Base-by-base conservation (phyloP, 352 stramenopile species). In the Globisporangium viniferum region DNA sequence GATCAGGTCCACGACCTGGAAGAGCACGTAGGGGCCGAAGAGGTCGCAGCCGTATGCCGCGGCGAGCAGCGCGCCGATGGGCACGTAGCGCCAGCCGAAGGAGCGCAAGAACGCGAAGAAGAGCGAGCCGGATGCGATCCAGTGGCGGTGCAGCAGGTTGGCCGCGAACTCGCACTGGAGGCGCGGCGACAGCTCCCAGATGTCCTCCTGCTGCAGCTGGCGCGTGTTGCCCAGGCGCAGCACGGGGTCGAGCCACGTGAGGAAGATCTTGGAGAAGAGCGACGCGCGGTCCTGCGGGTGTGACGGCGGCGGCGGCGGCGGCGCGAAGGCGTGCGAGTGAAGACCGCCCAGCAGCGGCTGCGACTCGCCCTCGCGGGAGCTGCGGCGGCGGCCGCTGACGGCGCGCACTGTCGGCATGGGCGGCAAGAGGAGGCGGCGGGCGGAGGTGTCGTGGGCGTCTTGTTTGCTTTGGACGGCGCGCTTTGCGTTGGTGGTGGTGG, bases 11-110 rank as follows among this genome's bases (percentile, higher is more conserved):
- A 90, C 74, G 18, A 82, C 74, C n/a, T 78, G 79, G 64, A 83
- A 87, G 33, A 93, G 81, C 76, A 86, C 77, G 66, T 81, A 85
- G 29, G 85, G 83, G 0, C 79, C 85, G 15, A 90, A 54, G 51
- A 93, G 68, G 27, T 89, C 80, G 61, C 77, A 90, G 41, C 76
- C 72, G 58, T 84, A 81, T 18, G 76, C 77, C 2, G 63, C n/a
- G 3, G 73, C 73, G 29, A 88, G 71, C 22, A 91, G 72, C 18
- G 75, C 20, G 0, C 80, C 81, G 31, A 90, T 73, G 9, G 77
- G 71, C 1, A 76, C 39, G 63, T 87, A 88, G 14, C 78, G 69
- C 22, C 77, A 64, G 14, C 84, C 86, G 24, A 88, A 85, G 4
- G 79, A 69, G 57, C 76, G 75, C 44, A 86, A 20, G 49, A 93